phyloP scores from a whole-genome alignment of 768 basidiomycete genomes.

The Mycena amicta region DNA sequence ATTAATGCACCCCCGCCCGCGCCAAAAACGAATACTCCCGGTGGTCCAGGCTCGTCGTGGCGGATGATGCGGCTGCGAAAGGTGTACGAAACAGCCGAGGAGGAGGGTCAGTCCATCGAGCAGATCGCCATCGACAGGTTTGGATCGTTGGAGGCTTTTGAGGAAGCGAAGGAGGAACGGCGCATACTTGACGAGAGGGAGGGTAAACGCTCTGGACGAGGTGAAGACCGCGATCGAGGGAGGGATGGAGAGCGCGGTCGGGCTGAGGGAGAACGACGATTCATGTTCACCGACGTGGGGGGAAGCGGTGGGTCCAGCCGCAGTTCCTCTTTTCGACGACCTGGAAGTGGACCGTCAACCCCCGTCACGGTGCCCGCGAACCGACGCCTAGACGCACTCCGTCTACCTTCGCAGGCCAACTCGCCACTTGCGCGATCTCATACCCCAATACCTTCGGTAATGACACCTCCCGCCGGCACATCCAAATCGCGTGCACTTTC shows the following conservation, averaged over 20 bases:
- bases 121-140: slow-evolving; percentile 89
- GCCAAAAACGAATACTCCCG: slow-evolving; percentile 63
- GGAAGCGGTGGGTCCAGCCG: slow-evolving; percentile 71
- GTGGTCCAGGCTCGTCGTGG: slow-evolving; percentile 94
- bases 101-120: slow-evolving; percentile 72
- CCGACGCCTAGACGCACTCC: slow-evolving; percentile 61
- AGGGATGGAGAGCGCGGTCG: slow-evolving; percentile 35
- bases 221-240: no score
- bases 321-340: slow-evolving; percentile 87
- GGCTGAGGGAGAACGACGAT: slow-evolving; percentile 52
- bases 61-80: slow-evolving; percentile 95
- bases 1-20: slow-evolving; percentile 43
- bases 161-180: slow-evolving; percentile 87
- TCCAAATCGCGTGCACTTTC: slow-evolving; percentile 55
- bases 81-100: slow-evolving; percentile 88
- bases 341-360: slow-evolving; percentile 71
- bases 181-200: slow-evolving; percentile 84
- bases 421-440: slow-evolving; percentile 64
- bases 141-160: slow-evolving; percentile 80
- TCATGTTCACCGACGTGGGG: slow-evolving; percentile 70
- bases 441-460: slow-evolving; percentile 89
- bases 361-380: slow-evolving; percentile 43
- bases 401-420: slow-evolving; percentile 58
- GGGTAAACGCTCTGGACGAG: slow-evolving; percentile 47
- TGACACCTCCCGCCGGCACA: slow-evolving; percentile 65